A percentile compares a stretch with the other conserved stretches of the same genome.
phyloP scores from a whole-genome alignment of 2,329 filamentous ascomycete genomes.

The Calycina marina region DNA sequence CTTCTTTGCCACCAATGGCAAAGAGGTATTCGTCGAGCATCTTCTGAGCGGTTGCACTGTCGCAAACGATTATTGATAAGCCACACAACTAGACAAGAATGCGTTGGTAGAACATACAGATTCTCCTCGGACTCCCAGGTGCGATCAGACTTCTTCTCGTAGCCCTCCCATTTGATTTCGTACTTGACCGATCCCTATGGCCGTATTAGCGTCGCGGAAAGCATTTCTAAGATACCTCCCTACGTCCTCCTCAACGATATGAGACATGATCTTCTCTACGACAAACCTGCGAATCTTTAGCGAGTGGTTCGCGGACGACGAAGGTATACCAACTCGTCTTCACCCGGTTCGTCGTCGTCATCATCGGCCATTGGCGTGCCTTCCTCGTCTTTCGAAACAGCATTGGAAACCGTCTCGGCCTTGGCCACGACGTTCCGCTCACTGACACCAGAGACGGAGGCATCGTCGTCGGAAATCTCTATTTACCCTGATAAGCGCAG shows the following conservation, averaged over 20 bases:
- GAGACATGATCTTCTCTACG: constrained; percentile 58
- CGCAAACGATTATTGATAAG: constrained; percentile 3
- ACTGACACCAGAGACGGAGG: constrained; percentile 24
- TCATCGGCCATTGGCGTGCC: constrained; percentile 17
- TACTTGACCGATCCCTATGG: constrained; percentile 37
- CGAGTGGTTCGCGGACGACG: too few species aligned
- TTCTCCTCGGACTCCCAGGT: constrained; percentile 75
- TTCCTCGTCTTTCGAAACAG: constrained; percentile 4
- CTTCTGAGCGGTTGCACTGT: constrained; percentile 40
- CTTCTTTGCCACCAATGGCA: constrained; percentile 46
- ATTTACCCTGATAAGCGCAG: constrained; percentile 10
- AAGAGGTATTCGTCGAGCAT: constrained; percentile 51
- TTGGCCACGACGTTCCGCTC: constrained; percentile 6
- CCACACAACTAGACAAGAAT: constrained; percentile 2
- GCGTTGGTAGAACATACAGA: constrained; percentile 30
- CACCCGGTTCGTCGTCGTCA: constrained; percentile 11
- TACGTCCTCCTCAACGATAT: constrained; percentile 45
- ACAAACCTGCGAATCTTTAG: too few species aligned
- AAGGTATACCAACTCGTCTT: too few species aligned
- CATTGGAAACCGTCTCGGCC: not conserved
- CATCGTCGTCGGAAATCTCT: constrained; percentile 20
- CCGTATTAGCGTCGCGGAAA: constrained; percentile 2
- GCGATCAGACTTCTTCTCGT: constrained; percentile 50
- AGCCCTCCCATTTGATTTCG: constrained; percentile 72
- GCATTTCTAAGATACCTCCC: constrained; percentile 10